Evolutionary conservation across 2,329 filamentous ascomycete genomes (phyloP).

Genomic region (Neurospora sp.): DNA sequence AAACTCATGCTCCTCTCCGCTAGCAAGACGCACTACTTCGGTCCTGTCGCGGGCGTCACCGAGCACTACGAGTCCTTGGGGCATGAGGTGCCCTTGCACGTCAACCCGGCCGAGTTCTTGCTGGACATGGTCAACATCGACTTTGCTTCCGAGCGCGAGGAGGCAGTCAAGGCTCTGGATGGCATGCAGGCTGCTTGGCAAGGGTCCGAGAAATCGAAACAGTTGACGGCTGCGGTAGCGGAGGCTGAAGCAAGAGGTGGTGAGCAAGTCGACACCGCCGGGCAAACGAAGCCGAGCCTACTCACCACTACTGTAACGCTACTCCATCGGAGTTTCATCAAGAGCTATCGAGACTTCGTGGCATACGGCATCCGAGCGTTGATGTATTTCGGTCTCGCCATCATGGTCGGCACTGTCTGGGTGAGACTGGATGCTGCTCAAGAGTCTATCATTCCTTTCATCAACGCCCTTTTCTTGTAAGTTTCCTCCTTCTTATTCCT

Average conservation of each 20-base stretch:
- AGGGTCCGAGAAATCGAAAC: conserved; percentile 27
- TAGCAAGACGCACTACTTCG: conserved; percentile 66
- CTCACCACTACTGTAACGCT: conserved; percentile 37
- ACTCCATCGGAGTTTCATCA: conserved; percentile 71
- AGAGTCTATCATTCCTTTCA: conserved; percentile 67
- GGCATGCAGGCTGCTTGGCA: conserved; percentile 48
- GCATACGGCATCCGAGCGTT: conserved; percentile 69
- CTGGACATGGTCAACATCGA: conserved; percentile 73
- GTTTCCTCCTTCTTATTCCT: not conserved
- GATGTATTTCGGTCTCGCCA: conserved; percentile 68
- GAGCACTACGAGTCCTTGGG: conserved; percentile 55
- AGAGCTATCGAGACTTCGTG: conserved; percentile 74
- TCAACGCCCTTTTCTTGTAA: conserved; percentile 59
- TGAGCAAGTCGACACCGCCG: conserved; percentile 18
- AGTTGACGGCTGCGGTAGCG: conserved; percentile 17
- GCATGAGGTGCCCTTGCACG: conserved; percentile 55
- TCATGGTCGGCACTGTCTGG: conserved; percentile 88
- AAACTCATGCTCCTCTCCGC: conserved; percentile 64
- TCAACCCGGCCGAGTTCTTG: conserved; percentile 72
- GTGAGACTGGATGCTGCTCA: conserved; percentile 60
- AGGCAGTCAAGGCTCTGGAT: conserved; percentile 38
- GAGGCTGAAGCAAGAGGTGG: conserved; percentile 18
- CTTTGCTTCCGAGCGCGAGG: conserved; percentile 45
- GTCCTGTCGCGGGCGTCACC: conserved; percentile 46
- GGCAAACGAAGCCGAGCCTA: not conserved